Percentiles rank a stretch among this genome's conserved stretches.
phyloP scores from a whole-genome alignment of 1,139 yeast species.

The Saccharomyces hybrid region DNA sequence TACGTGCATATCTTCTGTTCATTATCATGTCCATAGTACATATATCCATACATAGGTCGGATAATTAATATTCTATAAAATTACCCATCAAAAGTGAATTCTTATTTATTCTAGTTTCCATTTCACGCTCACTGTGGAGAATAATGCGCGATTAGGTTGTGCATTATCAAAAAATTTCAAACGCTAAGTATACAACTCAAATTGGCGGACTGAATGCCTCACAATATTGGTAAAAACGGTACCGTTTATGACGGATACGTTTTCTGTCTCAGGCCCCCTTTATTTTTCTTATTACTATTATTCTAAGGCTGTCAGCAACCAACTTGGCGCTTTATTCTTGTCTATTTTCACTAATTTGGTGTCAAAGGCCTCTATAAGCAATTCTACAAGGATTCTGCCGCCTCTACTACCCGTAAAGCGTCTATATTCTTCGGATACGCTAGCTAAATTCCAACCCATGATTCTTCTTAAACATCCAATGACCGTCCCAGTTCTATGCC shows the following conservation, averaged over 20 bases:
- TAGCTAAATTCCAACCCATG: constrained; percentile 93
- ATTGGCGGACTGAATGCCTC: not conserved
- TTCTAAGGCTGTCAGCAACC: constrained; percentile 25
- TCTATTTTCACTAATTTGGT: constrained; percentile 28
- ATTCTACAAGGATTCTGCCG: constrained; percentile 83
- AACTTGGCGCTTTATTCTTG: constrained; percentile 26
- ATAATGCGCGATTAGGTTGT: not conserved
- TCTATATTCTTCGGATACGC: constrained; percentile 89
- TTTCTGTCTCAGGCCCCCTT: not conserved
- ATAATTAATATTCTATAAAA: constrained; percentile 2
- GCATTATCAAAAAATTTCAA: not conserved
- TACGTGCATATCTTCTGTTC: not conserved
- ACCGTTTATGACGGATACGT: too few species aligned
- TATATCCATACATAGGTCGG: constrained; percentile 1
- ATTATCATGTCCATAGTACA: not conserved
- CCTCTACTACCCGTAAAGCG: constrained; percentile 90
- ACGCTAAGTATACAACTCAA: too few species aligned
- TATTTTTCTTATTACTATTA: not conserved
- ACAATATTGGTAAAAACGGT: too few species aligned
- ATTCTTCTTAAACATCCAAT: constrained; percentile 84
- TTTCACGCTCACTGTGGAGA: not conserved
- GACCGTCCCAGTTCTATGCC: constrained; percentile 94
- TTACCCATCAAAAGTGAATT: not conserved
- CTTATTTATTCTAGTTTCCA: not conserved
- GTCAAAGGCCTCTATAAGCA: constrained; percentile 62